A percentile compares a stretch with the other conserved stretches of the same genome.
phyloP scores from a whole-genome alignment of 2,329 filamentous ascomycete genomes.

The Colletotrichum sp. region DNA sequence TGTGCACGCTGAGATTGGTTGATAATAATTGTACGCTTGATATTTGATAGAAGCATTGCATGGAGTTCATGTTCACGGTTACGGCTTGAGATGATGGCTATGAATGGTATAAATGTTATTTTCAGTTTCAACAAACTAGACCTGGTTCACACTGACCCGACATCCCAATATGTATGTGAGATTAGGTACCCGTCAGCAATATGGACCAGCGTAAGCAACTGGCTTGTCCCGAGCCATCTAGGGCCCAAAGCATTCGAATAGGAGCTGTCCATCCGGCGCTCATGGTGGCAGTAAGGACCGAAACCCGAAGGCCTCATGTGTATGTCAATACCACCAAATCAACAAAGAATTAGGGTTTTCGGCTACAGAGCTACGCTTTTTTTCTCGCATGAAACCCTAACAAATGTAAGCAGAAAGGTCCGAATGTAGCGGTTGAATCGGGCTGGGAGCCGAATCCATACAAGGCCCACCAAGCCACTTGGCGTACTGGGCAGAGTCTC shows the following conservation, averaged over 20 bases:
- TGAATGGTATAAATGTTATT: background rate
- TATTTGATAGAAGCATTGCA: background rate
- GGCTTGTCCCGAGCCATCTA: background rate
- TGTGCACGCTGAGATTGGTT: background rate
- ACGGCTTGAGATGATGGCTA: background rate
- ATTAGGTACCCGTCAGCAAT: background rate
- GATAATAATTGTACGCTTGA: background rate
- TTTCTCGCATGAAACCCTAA: accelerated
- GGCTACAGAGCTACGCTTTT: background rate
- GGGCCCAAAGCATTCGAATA: background rate
- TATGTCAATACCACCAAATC: too few relatives aligned
- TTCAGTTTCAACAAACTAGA: background rate
- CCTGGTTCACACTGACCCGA: background rate
- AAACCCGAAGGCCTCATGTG: background rate
- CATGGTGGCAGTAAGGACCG: background rate
- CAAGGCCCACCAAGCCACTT: background rate
- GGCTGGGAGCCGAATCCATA: background rate
- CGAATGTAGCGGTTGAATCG: background rate
- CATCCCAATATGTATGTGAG: background rate
- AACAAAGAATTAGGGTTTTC: too few relatives aligned
- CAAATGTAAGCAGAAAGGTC: background rate
- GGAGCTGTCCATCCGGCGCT: accelerated
- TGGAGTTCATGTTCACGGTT: background rate
- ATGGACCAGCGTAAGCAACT: background rate
- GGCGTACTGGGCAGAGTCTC: slow-evolving; percentile 6